A percentile compares a stretch with the other conserved stretches of the same genome.
Conservation (phyloP, 306 rosid species). For the Spatholobus suberectus region DNA sequence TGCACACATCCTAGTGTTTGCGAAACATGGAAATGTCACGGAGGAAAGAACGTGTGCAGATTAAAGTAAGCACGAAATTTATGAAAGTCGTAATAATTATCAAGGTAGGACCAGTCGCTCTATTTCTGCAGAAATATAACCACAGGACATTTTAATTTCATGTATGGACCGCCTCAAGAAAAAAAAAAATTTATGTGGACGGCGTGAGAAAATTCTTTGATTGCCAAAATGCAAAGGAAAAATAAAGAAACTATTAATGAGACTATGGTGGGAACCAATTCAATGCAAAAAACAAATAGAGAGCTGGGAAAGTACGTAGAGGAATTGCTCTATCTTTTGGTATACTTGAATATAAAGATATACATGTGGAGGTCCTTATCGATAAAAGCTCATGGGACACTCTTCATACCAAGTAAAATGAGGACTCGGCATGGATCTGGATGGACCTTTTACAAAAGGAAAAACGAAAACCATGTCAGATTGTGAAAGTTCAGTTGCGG, state of each 20-base stretch:
- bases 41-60: neutral
- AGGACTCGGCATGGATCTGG: neutral
- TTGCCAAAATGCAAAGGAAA: neutral
- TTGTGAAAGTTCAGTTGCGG: neutral
- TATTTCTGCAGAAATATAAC: neutral
- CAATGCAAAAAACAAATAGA: neutral
- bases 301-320: neutral
- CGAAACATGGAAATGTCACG: neutral
- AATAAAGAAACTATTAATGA: neutral
- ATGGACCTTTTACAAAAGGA: conserved; percentile 11
- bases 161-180: too few species aligned
- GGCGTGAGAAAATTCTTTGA: neutral
- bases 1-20: conserved; percentile 10
- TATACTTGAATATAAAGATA: neutral
- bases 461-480: neutral
- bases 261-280: conserved; percentile 27
- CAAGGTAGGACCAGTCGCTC: conserved; percentile 1
- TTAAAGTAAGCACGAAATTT: neutral
- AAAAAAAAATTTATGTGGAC: too few species aligned
- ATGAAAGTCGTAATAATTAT: neutral
- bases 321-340: neutral
- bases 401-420: neutral
- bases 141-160: neutral
- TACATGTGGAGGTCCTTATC: neutral
- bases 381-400: neutral